phyloP scores from a whole-genome alignment of 129 eudicot species.

The Dittrichia graveolens region DNA sequence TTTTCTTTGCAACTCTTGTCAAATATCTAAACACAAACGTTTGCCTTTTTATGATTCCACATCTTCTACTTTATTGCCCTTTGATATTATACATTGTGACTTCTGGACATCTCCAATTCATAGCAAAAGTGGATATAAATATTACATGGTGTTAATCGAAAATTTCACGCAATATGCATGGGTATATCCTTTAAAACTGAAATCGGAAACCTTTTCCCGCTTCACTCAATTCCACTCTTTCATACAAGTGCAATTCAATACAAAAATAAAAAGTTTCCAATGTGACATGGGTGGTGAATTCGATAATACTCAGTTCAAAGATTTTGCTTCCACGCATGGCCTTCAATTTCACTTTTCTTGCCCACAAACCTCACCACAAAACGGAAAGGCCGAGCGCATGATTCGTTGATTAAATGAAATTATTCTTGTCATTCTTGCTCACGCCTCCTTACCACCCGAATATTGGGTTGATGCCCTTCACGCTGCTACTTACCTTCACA shows the following conservation, averaged over 20 bases:
- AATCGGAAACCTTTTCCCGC: neutral
- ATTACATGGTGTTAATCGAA: neutral
- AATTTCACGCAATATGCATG: neutral
- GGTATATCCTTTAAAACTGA: neutral
- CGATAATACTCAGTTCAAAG: no score
- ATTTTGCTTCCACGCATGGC: no score
- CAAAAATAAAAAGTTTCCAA: no score
- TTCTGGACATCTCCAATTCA: neutral
- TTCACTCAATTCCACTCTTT: neutral
- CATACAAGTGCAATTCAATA: no score
- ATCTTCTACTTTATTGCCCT: no score
- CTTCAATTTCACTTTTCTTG: no score
- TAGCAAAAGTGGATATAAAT: neutral
- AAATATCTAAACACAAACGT: no score
- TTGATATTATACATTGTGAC: no score
- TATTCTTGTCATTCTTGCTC: neutral
- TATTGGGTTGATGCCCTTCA: neutral
- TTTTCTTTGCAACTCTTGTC: no score
- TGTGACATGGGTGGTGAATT: no score
- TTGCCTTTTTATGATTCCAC: no score
- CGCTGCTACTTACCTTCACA: no score
- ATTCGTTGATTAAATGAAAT: neutral
- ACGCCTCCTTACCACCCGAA: neutral
- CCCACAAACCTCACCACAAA: neutral
- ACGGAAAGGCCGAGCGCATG: neutral